These are phyloP conservation scores for Fusarium anguioides DNA, from an alignment of 2,329 filamentous ascomycete species.

Conservation along the genomic window DNA sequence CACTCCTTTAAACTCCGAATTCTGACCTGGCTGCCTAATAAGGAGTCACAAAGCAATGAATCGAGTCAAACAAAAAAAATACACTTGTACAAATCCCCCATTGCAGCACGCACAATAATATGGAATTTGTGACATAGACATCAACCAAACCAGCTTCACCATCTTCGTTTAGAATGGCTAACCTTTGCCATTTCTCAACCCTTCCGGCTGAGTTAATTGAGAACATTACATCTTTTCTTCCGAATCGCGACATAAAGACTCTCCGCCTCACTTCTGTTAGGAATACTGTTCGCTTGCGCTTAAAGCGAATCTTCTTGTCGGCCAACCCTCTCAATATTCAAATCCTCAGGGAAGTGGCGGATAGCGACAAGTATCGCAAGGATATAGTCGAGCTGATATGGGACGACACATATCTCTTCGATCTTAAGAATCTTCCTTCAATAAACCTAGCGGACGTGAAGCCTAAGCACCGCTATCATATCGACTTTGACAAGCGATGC, in stretches of 20 bases:
- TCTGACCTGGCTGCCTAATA: too few species aligned
- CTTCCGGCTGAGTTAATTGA: slow-evolving; percentile 8
- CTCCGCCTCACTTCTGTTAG: background rate
- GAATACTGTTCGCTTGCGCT: background rate
- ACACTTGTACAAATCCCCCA: too few species aligned
- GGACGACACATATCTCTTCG: slow-evolving; percentile 47
- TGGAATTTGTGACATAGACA: too few species aligned
- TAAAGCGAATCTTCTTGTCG: slow-evolving; percentile 53
- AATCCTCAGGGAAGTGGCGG: slow-evolving; percentile 51
- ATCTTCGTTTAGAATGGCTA: too few species aligned
- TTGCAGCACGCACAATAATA: too few species aligned
- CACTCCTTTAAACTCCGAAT: too few species aligned
- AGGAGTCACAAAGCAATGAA: too few species aligned
- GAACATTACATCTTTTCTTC: background rate
- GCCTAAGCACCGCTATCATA: background rate
- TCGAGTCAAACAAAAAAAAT: too few species aligned
- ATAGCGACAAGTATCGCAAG: slow-evolving; percentile 48
- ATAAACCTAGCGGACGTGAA: background rate
- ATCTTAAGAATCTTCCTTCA: background rate
- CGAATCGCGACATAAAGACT: slow-evolving; percentile 18
- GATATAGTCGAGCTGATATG: slow-evolving; percentile 54
- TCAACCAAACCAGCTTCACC: too few species aligned
- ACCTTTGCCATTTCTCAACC: too few species aligned
- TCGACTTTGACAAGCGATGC: background rate
- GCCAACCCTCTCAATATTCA: slow-evolving; percentile 53